Conservation (phyloP, 306 rosid genomes). For the Hippophae gyantsensis region DNA sequence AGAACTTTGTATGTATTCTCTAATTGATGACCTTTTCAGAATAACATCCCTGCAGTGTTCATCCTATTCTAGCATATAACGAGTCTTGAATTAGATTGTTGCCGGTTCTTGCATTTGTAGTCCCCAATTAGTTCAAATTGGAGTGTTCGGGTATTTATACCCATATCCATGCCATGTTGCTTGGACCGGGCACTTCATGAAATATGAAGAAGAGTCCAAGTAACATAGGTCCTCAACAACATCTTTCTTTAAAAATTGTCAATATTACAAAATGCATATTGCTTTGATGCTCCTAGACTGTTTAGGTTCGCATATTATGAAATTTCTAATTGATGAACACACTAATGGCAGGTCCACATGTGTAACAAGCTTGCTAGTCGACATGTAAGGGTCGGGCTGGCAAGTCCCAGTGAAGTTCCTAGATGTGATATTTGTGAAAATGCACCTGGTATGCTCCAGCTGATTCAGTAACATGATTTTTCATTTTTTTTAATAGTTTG, state of each 20-base stretch:
- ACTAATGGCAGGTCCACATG: constrained; percentile 48
- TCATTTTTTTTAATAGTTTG: not conserved
- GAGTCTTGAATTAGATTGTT: too few relatives aligned
- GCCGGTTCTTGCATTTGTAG: too few relatives aligned
- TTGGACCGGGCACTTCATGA: too few relatives aligned
- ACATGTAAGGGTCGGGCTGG: constrained; percentile 63
- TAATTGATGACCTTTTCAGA: too few relatives aligned
- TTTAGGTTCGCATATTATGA: not conserved
- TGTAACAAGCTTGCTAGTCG: constrained; percentile 71
- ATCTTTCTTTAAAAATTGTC: not conserved
- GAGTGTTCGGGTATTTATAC: too few relatives aligned
- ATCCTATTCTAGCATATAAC: too few relatives aligned
- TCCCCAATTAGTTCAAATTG: too few relatives aligned
- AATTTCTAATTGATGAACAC: constrained; percentile 13
- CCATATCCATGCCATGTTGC: too few relatives aligned
- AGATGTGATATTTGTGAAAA: constrained; percentile 72
- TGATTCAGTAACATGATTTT: not conserved
- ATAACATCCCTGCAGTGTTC: too few relatives aligned
- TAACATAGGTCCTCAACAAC: too few relatives aligned
- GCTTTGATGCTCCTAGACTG: constrained; percentile 1
- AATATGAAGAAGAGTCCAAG: too few relatives aligned
- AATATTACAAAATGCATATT: not conserved
- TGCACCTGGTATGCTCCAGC: constrained; percentile 44
- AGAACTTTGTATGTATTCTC: too few relatives aligned
- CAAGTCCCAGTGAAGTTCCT: constrained; percentile 52